Base-by-base conservation (phyloP, 169 alveolate genomes). In the Cryptosporidium ubiquitum region DNA sequence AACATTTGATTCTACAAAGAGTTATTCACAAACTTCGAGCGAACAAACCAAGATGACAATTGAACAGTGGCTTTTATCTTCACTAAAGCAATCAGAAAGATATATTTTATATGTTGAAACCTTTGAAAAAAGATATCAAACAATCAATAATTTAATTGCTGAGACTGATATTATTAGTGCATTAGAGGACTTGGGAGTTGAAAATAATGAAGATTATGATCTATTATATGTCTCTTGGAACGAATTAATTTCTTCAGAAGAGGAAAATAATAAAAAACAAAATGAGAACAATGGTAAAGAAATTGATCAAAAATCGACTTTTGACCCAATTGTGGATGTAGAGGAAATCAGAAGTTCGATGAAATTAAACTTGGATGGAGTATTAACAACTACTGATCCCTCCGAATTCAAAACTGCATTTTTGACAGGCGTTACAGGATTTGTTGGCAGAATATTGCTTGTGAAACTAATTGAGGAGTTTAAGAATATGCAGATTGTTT, bases 391-490 rank as follows among this genome's bases (percentile, higher is more conserved):
- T 18, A 75, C 86, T 6, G 70, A 69, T 20, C 92, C 92, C 33
- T 60, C 49, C 20, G 70, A 92, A 40, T 58, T 79, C 79, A 70
- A 84, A 73, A 74, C 35, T 9, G 95, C 89, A 16, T 69, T 92
- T 1, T 86, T 92, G 33, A 92, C 95, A 9, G 95, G 95, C 14
- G 94, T 84, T 42, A 92, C 95, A 0, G 95, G 95, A 4, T 92
- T 92, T 52, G 95, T 92, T 26, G 95, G 95, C 9, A 91, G 95
- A 55, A 74, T 91, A 39, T 92, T 91, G 60, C 75, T 92, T 40
- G 85, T 91, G 1, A 75, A 84, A n/a, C 85, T 92, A 26, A 51
- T 91, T 74, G 75, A 86, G 31, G 55, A 37, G 26, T 26, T 31
- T 23, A 44, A 55, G 40, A 84, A 71, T 49, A 35, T 91, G 55